Conservation (phyloP, 2,329 filamentous ascomycete genomes). For the Xylariaceae sp. region DNA sequence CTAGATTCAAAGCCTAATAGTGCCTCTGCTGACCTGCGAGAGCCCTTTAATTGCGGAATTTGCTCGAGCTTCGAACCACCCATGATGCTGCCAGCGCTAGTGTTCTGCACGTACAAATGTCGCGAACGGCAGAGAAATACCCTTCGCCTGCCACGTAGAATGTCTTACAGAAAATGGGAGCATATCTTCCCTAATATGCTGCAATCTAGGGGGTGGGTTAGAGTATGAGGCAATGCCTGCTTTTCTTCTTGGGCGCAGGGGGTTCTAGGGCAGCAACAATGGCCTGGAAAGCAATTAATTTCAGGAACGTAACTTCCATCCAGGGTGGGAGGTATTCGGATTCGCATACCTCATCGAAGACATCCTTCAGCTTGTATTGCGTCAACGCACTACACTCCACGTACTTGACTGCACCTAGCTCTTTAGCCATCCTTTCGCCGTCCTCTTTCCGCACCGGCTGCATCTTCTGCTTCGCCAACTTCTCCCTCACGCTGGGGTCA, state of each 20-base stretch:
- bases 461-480: constrained; percentile 96
- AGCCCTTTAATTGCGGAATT: constrained; percentile 18
- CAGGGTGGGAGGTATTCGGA: neutral
- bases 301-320: constrained; percentile 8
- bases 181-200: neutral
- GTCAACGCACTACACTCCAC: constrained; percentile 97
- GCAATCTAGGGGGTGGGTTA: constrained; percentile 33
- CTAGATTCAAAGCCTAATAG: constrained; percentile 17
- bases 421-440: constrained; percentile 93
- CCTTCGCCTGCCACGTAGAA: constrained; percentile 2
- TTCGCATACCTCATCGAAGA: constrained; percentile 86
- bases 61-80: constrained; percentile 20
- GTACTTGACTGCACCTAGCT: constrained; percentile 96
- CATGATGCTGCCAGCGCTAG: constrained; percentile 21
- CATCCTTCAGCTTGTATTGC: constrained; percentile 97
- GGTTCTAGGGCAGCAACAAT: constrained; percentile 95
- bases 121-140: constrained; percentile 12
- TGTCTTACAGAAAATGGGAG: constrained; percentile 1
- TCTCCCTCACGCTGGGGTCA: constrained; percentile 79
- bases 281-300: constrained; percentile 51
- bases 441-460: constrained; percentile 85
- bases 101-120: constrained; percentile 21
- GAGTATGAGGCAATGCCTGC: constrained; percentile 64
- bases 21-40: constrained; percentile 16
- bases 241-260: constrained; percentile 72